A percentile compares a stretch with the other conserved stretches of the same genome.
Evolutionary conservation across 768 basidiomycete genomes (phyloP).

Genomic region (Pleurotus citrinopileatus): DNA sequence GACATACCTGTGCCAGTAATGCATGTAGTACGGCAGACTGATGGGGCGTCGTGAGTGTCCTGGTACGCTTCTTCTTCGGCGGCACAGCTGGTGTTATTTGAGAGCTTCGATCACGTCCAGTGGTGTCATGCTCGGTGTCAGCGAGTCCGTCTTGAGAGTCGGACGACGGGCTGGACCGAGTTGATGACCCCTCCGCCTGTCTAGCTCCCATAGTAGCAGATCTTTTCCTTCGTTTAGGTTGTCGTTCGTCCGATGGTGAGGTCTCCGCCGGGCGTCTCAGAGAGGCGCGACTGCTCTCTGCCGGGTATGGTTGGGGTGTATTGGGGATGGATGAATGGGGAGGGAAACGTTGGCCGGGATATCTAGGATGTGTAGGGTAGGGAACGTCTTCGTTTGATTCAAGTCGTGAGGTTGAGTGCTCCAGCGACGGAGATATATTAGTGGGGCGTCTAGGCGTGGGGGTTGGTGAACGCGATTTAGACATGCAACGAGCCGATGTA

Average conservation of each 20-base stretch:
- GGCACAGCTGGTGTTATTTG: conserved; percentile 38
- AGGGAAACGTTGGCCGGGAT: conserved; percentile 13
- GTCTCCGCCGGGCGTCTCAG: conserved; percentile 24
- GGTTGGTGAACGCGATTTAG: conserved; percentile 44
- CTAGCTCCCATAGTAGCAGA: conserved; percentile 25
- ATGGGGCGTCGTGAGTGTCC: conserved; percentile 83
- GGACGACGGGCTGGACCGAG: conserved; percentile 39
- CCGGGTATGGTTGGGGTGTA: not conserved
- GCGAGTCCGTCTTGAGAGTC: conserved; percentile 57
- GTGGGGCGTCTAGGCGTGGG: conserved; percentile 38
- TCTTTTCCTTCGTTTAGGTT: conserved; percentile 40
- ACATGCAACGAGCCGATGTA: conserved; percentile 40
- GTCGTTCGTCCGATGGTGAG: conserved; percentile 30
- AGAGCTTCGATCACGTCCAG: conserved; percentile 36
- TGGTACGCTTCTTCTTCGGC: conserved; percentile 79
- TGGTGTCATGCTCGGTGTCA: conserved; percentile 53
- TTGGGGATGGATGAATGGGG: conserved; percentile 9
- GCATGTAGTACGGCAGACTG: conserved; percentile 87
- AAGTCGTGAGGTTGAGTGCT: conserved; percentile 42
- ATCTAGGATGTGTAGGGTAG: conserved; percentile 19
- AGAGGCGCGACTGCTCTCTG: conserved; percentile 19
- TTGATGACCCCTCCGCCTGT: conserved; percentile 13
- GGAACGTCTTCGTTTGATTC: conserved; percentile 34
- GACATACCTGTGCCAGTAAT: conserved; percentile 77
- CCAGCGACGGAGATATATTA: conserved; percentile 32